Base-by-base conservation (phyloP, 1,139 yeast genomes). In the Blastobotrys petasosporus region DNA sequence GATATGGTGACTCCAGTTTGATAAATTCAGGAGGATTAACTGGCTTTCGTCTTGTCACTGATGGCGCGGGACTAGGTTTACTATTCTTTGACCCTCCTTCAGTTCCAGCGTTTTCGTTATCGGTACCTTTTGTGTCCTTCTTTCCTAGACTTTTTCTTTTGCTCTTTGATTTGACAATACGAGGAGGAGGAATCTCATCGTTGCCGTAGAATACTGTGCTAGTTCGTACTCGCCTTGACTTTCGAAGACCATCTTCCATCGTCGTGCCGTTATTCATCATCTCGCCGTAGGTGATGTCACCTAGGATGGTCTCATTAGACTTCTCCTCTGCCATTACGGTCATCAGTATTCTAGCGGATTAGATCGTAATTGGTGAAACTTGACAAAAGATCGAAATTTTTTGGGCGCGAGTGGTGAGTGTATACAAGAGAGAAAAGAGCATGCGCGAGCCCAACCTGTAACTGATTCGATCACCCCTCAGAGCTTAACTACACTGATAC, bases 11-110 rank as follows among this genome's bases (percentile, higher is more conserved):
- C 15, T 52, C 52, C 13, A 61, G 45, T 10, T 53, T 52, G 8
- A 42, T 43, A 40, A 61, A 57, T 17, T 42, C 43, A 3, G 65
- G 65, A 8, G 62, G 61, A 1, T 52, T 54, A 2, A 52, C 55
- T 35, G 45, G 41, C 41, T 51, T 46, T 20, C 25, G 25, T 20
- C 25, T 4, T 4, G 25, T 4, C 7, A 7, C 20, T 43, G 41
- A 13, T 31, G 33, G 33, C 5, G 15, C 33, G 8, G 33, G 33
- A 20, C 20, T 35, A 8, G 38, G 38, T n/a, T 17, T 15, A 32
- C 34, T 16, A 42, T 39, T 37, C 50, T 48, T 32, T 45, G 40
- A 12, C 17, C 16, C 16, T 33, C 8, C 23, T 17, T 36, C 23
- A 36, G 28, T 28, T n/a, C 9, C 32, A 5, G 9, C 12, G 15